These are phyloP conservation scores for Calonectria fujianensis DNA, from an alignment of 2,329 filamentous ascomycete genomes.

Conservation along the genomic window DNA sequence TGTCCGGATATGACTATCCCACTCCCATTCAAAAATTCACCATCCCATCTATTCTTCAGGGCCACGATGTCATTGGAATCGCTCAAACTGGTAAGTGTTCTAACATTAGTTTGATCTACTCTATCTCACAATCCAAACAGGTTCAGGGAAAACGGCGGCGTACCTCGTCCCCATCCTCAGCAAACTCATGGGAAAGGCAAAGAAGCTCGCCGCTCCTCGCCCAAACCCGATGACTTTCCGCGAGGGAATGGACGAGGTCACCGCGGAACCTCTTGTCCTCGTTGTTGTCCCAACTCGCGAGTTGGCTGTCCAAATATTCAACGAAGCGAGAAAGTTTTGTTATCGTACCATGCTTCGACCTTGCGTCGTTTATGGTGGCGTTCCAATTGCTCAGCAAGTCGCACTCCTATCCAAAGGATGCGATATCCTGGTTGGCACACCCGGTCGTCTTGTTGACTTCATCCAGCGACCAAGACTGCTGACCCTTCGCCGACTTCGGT, in stretches of 20 bases:
- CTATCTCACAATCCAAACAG: slow-evolving; percentile 66
- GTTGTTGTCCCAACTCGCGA: slow-evolving; percentile 92
- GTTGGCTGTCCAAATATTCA: slow-evolving; percentile 94
- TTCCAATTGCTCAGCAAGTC: slow-evolving; percentile 81
- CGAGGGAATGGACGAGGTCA: slow-evolving; percentile 69
- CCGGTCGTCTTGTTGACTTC: slow-evolving; percentile 90
- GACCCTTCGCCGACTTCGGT: slow-evolving; percentile 85
- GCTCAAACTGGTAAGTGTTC: slow-evolving; percentile 88
- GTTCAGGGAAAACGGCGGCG: slow-evolving; percentile 96
- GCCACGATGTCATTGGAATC: slow-evolving; percentile 89
- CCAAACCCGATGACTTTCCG: slow-evolving; percentile 78
- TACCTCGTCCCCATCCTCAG: slow-evolving; percentile 93
- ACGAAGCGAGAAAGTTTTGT: slow-evolving; percentile 93
- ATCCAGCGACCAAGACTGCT: slow-evolving; percentile 82
- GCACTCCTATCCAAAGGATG: slow-evolving; percentile 87
- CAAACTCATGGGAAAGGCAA: slow-evolving; percentile 95
- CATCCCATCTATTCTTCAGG: slow-evolving; percentile 85
- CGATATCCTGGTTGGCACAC: slow-evolving; percentile 91
- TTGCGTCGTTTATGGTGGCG: slow-evolving; percentile 91
- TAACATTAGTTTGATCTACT: not conserved
- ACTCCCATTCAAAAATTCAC: slow-evolving; percentile 93
- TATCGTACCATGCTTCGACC: slow-evolving; percentile 97
- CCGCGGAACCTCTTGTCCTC: slow-evolving; percentile 91
- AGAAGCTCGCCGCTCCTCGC: slow-evolving; percentile 86
- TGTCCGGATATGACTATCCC: slow-evolving; percentile 81